Conservation (phyloP, 2,329 filamentous ascomycete species). For the Kalaharituber pfeilii region DNA sequence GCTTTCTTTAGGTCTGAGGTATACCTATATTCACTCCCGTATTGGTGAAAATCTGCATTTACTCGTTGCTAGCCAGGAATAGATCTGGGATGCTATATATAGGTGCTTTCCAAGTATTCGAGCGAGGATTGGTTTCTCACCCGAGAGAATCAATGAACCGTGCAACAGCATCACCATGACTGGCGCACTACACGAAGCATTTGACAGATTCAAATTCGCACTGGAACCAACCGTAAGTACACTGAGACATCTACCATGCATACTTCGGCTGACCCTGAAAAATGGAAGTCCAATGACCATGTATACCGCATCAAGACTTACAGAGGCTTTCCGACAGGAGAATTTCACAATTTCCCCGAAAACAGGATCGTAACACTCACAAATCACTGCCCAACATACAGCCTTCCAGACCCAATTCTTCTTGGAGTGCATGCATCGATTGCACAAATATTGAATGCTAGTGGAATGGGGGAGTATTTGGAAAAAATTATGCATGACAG, state of each 20-base stretch:
- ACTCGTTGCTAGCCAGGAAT: no score
- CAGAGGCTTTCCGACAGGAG: no score
- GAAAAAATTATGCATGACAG: no score
- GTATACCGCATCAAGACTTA: neutral
- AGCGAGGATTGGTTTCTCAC: neutral
- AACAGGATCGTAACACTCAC: neutral
- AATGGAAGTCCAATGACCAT: neutral
- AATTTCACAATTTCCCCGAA: no score
- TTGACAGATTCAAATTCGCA: neutral
- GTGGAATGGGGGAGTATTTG: neutral
- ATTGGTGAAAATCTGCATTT: no score
- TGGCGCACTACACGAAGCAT: neutral
- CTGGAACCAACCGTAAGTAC: neutral
- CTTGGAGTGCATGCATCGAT: neutral
- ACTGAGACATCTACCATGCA: neutral
- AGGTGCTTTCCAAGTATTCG: neutral
- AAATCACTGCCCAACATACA: neutral
- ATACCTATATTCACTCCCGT: neutral
- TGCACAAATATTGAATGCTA: neutral
- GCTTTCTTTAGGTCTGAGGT: conserved; percentile 1
- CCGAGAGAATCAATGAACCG: neutral
- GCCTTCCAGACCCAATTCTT: neutral
- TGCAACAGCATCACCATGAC: neutral
- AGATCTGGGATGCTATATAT: neutral
- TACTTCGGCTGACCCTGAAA: neutral